These are phyloP conservation scores for Calocybe cyanea DNA, from an alignment of 768 basidiomycete species.

Conservation along the genomic window DNA sequence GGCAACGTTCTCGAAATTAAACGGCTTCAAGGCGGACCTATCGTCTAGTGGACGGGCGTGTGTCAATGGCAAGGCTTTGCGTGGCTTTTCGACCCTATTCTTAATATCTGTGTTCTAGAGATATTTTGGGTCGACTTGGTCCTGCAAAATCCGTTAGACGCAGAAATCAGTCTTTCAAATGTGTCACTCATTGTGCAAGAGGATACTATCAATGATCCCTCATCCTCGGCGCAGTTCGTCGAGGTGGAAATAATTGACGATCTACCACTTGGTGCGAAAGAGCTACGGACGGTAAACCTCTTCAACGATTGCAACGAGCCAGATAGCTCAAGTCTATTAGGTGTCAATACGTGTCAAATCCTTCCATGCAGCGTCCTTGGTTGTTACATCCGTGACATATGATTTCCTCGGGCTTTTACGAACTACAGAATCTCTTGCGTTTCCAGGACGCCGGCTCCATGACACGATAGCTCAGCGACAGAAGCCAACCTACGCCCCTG, in stretches of 20 bases:
- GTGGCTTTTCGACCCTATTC: constrained; percentile 2
- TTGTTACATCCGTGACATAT: constrained; percentile 56
- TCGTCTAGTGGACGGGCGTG: constrained; percentile 54
- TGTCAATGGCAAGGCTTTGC: constrained; percentile 49
- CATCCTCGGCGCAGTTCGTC: constrained; percentile 35
- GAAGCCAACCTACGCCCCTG: constrained; percentile 65
- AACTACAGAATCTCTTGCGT: constrained; percentile 58
- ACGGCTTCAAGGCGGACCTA: constrained; percentile 51
- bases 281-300: constrained; percentile 55
- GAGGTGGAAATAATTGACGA: constrained; percentile 61
- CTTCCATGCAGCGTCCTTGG: constrained; percentile 46
- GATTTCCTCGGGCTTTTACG: constrained; percentile 74
- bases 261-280: constrained; percentile 57
- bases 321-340: constrained; percentile 25
- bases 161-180: constrained; percentile 66
- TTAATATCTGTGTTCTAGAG: constrained; percentile 40
- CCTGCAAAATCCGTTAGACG: constrained; percentile 67
- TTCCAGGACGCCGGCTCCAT: constrained; percentile 73
- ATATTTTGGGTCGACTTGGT: constrained; percentile 73
- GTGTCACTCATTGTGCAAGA: constrained; percentile 54
- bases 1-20: constrained; percentile 53
- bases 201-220: constrained; percentile 24
- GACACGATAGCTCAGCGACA: constrained; percentile 70
- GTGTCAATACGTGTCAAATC: constrained; percentile 63
- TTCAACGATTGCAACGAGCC: neutral